phyloP scores from a whole-genome alignment of 73 alveolate genomes.

The Tetrahymena elliotti region DNA sequence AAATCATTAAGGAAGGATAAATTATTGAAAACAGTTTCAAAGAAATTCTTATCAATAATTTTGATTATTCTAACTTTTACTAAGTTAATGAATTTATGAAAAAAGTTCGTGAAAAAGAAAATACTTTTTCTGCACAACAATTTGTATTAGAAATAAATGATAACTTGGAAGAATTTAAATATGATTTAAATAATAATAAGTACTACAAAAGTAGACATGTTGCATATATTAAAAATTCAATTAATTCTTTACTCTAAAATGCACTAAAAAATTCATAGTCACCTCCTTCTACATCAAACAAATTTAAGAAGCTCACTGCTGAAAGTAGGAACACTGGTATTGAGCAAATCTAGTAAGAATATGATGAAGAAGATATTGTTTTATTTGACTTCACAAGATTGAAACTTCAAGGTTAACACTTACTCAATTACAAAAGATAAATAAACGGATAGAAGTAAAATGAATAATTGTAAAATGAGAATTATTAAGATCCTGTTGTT shows the following conservation, averaged over 20 bases:
- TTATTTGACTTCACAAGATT: not conserved
- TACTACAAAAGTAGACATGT: not conserved
- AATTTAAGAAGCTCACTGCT: not conserved
- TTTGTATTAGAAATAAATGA: not conserved
- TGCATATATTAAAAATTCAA: not conserved
- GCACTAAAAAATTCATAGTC: not conserved
- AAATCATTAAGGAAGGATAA: not conserved
- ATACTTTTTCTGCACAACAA: not conserved
- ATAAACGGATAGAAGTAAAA: not conserved
- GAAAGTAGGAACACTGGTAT: not conserved
- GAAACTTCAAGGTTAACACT: not conserved
- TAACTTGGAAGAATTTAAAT: not conserved
- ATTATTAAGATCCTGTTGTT: not conserved
- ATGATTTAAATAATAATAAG: not conserved
- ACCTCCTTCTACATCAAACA: not conserved
- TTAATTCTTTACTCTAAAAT: not conserved
- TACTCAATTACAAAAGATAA: not conserved
- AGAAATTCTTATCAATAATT: not conserved
- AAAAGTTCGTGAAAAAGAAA: not conserved
- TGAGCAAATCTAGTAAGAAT: not conserved
- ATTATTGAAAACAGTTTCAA: not conserved
- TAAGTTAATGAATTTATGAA: not conserved
- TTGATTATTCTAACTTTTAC: not conserved
- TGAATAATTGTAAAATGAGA: not conserved
- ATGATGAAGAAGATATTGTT: not conserved